A percentile compares a stretch with the other conserved stretches of the same genome.
phyloP scores from a whole-genome alignment of 176 grass and related monocot genomes.

The Musa schizocarpa region DNA sequence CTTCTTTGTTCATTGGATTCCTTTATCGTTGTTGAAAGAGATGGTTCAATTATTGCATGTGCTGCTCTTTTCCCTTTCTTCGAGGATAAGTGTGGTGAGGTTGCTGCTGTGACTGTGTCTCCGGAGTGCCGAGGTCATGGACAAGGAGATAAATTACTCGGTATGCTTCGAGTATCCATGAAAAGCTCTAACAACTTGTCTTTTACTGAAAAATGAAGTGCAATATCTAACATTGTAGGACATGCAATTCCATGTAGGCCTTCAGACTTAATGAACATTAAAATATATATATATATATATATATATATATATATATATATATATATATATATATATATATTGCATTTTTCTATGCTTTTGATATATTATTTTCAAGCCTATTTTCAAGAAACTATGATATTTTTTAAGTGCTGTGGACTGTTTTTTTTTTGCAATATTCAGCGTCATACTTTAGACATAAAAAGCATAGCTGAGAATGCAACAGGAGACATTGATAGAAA shows the following conservation, averaged over 20 bases:
- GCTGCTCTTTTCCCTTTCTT: constrained; percentile 76
- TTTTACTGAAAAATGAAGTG: background rate
- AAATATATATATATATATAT: no score
- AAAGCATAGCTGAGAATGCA: no score
- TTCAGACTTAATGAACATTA: background rate
- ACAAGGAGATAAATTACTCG: constrained; percentile 95
- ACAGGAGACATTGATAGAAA: no score
- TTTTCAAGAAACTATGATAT: no score
- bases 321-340: no score
- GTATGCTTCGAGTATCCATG: constrained; percentile 21
- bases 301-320: no score
- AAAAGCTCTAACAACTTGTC: background rate
- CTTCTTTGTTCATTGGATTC: constrained; percentile 49
- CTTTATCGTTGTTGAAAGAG: constrained; percentile 76
- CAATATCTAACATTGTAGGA: background rate
- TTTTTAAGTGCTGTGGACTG: no score
- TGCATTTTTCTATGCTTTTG: no score
- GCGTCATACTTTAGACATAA: no score
- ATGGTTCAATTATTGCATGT: constrained; percentile 84
- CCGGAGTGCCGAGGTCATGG: constrained; percentile 88
- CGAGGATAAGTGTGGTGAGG: constrained; percentile 81
- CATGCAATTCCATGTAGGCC: background rate
- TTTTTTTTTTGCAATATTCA: no score
- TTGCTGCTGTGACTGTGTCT: constrained; percentile 88
- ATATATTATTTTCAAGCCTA: no score